Evolutionary conservation across 2,329 filamentous ascomycete species (phyloP).

Genomic region (Phaeosphaeria sp.): DNA sequence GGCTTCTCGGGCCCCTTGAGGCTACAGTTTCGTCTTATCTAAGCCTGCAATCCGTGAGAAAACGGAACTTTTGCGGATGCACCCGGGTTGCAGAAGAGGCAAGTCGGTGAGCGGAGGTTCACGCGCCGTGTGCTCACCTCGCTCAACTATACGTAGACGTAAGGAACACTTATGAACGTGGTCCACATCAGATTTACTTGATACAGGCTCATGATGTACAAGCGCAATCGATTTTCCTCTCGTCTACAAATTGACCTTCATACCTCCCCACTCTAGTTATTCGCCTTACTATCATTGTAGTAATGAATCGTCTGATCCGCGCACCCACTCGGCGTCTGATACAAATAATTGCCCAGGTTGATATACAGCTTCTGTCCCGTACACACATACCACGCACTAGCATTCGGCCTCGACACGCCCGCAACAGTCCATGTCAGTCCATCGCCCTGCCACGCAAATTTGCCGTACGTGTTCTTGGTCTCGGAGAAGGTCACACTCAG

Average conservation of each 20-base stretch:
- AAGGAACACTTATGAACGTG: too few species aligned
- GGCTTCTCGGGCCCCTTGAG: background rate
- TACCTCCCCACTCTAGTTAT: slow-evolving; percentile 11
- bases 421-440: slow-evolving; percentile 61
- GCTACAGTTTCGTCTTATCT: background rate
- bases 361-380: slow-evolving; percentile 60
- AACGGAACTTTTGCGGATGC: background rate
- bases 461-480: slow-evolving; percentile 61
- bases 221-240: too few species aligned
- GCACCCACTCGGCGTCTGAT: slow-evolving; percentile 64
- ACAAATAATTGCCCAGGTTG: slow-evolving; percentile 65
- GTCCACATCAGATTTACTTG: too few species aligned
- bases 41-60: background rate
- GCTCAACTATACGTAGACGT: too few species aligned
- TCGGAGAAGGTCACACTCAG: slow-evolving; percentile 60
- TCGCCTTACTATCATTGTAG: slow-evolving; percentile 46
- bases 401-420: slow-evolving; percentile 60
- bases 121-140: background rate
- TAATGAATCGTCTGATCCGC: slow-evolving; percentile 62
- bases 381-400: slow-evolving; percentile 66
- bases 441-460: slow-evolving; percentile 65
- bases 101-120: background rate
- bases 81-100: background rate
- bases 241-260: too few species aligned
- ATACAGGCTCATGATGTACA: too few species aligned